Percentiles rank a stretch among this genome's conserved stretches.
Conservation (phyloP, 225 moss, liverwort and hornwort species). For the Pseudisothecium myosuroides region DNA sequence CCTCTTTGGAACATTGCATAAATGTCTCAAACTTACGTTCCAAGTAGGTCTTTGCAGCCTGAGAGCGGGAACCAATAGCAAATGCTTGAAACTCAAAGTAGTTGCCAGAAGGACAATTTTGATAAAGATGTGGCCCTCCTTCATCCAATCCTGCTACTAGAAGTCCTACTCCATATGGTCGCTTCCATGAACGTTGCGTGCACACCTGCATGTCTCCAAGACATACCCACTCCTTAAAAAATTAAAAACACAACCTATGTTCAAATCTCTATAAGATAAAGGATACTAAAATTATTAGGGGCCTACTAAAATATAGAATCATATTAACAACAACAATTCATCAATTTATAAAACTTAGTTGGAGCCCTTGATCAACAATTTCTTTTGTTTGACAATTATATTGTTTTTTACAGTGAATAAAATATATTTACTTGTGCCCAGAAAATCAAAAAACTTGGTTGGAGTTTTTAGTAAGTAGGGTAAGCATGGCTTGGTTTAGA, state of each 20-base stretch:
- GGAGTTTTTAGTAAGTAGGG: background rate
- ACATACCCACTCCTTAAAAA: background rate
- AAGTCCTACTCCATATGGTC: slow-evolving; percentile 87
- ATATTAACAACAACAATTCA: accelerated
- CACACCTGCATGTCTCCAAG: slow-evolving; percentile 36
- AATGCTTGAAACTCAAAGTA: slow-evolving; percentile 85
- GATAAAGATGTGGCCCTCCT: slow-evolving; percentile 81
- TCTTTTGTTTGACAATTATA: accelerated
- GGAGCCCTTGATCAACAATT: accelerated
- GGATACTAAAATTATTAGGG: background rate
- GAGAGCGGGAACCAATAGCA: slow-evolving; percentile 91
- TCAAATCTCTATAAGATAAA: background rate
- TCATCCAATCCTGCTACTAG: slow-evolving; percentile 87
- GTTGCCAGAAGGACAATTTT: slow-evolving; percentile 91
- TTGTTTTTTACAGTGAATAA: accelerated
- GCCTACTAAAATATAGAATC: background rate
- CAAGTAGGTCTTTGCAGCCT: slow-evolving; percentile 87
- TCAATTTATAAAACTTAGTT: background rate
- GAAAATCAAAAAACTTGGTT: accelerated
- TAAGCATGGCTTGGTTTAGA: background rate
- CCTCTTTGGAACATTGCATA: slow-evolving; percentile 64
- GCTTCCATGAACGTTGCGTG: slow-evolving; percentile 91
- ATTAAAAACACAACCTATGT: background rate
- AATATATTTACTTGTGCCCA: background rate
- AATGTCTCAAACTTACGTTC: slow-evolving; percentile 77